Percentiles rank a stretch among this genome's conserved stretches.
Evolutionary conservation across 768 basidiomycete genomes (phyloP).

Genomic region (Tricholoma sp.): DNA sequence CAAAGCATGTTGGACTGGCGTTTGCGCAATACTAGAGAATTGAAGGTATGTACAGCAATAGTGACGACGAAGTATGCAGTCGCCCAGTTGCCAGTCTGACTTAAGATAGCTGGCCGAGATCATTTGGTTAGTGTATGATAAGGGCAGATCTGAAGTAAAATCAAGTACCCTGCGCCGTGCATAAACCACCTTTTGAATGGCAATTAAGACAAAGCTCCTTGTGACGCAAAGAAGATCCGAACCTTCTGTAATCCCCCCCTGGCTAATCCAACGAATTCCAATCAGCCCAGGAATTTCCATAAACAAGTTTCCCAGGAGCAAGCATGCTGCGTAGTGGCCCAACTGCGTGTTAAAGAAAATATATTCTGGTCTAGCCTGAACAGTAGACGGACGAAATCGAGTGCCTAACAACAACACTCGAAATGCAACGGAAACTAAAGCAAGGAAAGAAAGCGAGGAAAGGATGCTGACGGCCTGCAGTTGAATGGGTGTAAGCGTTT

Average conservation of each 20-base stretch:
- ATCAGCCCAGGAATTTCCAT: slow-evolving; percentile 50
- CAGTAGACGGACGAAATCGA: slow-evolving; percentile 23
- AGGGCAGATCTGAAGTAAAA: background rate
- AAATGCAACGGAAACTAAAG: slow-evolving; percentile 43
- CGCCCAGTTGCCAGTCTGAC: slow-evolving; percentile 58
- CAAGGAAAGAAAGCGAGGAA: slow-evolving; percentile 49
- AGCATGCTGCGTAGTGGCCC: slow-evolving; percentile 61
- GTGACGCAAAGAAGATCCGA: slow-evolving; percentile 10
- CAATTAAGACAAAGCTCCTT: background rate
- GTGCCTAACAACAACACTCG: slow-evolving; percentile 45
- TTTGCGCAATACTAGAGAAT: slow-evolving; percentile 53
- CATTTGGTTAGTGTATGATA: background rate
- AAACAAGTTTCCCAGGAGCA: slow-evolving; percentile 56
- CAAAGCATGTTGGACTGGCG: slow-evolving; percentile 48
- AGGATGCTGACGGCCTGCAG: slow-evolving; percentile 48
- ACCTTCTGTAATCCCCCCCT: slow-evolving; percentile 46
- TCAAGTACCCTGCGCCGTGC: slow-evolving; percentile 54
- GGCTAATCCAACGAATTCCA: slow-evolving; percentile 42
- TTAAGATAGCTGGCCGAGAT: slow-evolving; percentile 39
- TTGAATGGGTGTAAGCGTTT: background rate
- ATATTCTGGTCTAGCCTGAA: slow-evolving; percentile 34
- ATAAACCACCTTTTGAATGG: slow-evolving; percentile 35
- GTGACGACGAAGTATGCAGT: slow-evolving; percentile 60
- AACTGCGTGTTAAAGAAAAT: slow-evolving; percentile 70
- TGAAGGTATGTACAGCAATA: slow-evolving; percentile 66